A percentile compares a stretch with the other conserved stretches of the same genome.
Conservation (phyloP, 192 early-diverging fungal genomes). For the Funneliformis mosseae region DNA sequence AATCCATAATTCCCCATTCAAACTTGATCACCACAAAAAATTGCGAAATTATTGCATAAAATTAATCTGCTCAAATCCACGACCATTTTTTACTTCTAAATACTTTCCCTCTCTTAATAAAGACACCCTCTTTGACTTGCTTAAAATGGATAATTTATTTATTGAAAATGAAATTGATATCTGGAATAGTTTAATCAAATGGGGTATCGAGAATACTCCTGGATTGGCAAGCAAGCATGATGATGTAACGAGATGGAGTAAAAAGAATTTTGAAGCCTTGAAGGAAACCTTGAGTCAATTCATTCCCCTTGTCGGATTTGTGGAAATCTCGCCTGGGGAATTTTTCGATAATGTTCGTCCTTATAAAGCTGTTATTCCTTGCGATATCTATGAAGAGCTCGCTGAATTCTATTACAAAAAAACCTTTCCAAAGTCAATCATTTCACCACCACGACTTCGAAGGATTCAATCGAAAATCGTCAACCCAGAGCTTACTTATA, state of each 20-base stretch:
- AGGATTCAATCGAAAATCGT: background rate
- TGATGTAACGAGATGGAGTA: background rate
- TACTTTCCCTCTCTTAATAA: conserved; percentile 11
- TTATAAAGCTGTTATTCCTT: background rate
- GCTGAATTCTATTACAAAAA: no score
- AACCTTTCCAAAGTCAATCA: no score
- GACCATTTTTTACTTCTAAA: background rate
- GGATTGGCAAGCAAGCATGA: background rate
- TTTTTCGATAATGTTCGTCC: conserved; percentile 8
- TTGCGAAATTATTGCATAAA: conserved; percentile 5
- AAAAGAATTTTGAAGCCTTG: background rate
- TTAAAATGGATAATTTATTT: background rate
- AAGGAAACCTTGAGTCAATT: background rate
- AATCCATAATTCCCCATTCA: background rate
- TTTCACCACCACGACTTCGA: no score
- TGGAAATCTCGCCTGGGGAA: background rate
- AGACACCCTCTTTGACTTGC: background rate
- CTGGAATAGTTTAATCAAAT: conserved; percentile 23
- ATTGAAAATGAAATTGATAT: background rate
- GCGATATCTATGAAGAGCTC: background rate
- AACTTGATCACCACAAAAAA: background rate
- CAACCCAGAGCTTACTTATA: background rate
- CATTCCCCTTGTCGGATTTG: conserved; percentile 7
- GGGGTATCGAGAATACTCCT: background rate
- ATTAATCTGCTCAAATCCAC: background rate